Base-by-base conservation (phyloP, 108 stramenopile genomes). In the Skeletonema potamos region DNA sequence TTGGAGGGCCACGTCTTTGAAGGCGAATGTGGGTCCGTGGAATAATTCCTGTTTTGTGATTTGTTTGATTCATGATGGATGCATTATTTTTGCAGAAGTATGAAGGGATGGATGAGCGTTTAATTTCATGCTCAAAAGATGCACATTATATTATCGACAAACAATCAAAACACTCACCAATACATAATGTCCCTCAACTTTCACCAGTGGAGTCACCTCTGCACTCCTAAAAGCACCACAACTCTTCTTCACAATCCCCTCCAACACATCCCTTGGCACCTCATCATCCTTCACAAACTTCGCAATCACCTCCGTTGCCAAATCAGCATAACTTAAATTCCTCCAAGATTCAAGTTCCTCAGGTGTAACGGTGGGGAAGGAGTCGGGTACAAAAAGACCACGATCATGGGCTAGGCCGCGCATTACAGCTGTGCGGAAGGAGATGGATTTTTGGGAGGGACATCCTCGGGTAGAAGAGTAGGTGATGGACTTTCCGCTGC, bases 1-100 rank as follows among this genome's bases (percentile, higher is more conserved):
- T 87, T 98, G 97, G 27, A 99, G 84, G 22, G 99, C 99, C 15
- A 99, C 99, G 77, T 99, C 99, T 82, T 99, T 99, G 92, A 99
- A 98, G 27, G 99, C 97, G 68, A 97, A 98, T 26, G 99, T 99
- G 17, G 97, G 97, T 57, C 99, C 99, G 70, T 99, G 99, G 84
- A 98, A 99, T 15, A 99, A 92, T 85, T 99, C 99, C 93, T 94
- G 27, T 18, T 60, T 29, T 24, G 65, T 72, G 30, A 55, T 59
- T 27, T 58, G 28, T 30, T 64, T 54, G 22, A 66, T 44, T 54
- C 33, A 27, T 51, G 13, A 20, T 59, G 17, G 6, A 6, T 51
- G 48, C 22, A 22, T 51, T 22, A 51, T 20, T 8, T 18, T 9
- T 51, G 18, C 1, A 7, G 27, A 64, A 48, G 8, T 10, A 15